Base-by-base conservation (phyloP, 768 basidiomycete species). In the Boletus pseudo-olivaceus region DNA sequence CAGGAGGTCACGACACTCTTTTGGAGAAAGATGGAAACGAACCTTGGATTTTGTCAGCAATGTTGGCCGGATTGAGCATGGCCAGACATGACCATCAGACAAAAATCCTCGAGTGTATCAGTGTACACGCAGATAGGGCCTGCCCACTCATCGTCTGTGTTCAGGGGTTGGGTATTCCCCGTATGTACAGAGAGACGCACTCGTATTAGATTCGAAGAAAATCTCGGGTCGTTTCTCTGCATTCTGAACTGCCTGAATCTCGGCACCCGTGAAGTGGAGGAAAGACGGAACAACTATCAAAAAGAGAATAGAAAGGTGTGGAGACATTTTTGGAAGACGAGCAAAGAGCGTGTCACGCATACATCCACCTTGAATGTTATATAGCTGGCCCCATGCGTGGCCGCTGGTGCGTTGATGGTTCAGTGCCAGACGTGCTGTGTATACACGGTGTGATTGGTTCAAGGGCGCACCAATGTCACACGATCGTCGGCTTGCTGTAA, bases 111-210 rank as follows among this genome's bases (percentile, higher is more conserved):
- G n/a, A 27, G 19, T 11, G 33, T 12, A 43, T 37, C 30, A 9
- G 12, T 5, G 17, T 39, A 20, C 50, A 26, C 17, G 51, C 60
- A 53, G 4, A 29, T 6, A n/a, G 51, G 7, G 12, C 32, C 39
- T 32, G 17, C 26, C 60, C 59, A 61, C 29, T 39, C 17, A 5
- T 47, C 29, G 7, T 12, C 51, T 61, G 30, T 34, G 14, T 17
- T 42, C 48, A 34, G 17, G 7, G 33, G 29, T 57, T 48, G 55
- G 52, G 40, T 14, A 33, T n/a, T 10, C 34, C 34, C 0, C 17
- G 10, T 7, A 32, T n/a, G 37, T 3, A 23, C 19, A 41, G 11
- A 41, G 37, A 45, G 29, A 58, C 56, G 7, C 39, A 62, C 53
- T 1, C 2, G 8, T 26, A 27, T 33, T 23, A 7, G 19, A 51